These are phyloP conservation scores for Tolypocladium pustulatum DNA, from an alignment of 2,329 filamentous ascomycete species.

Conservation along the genomic window DNA sequence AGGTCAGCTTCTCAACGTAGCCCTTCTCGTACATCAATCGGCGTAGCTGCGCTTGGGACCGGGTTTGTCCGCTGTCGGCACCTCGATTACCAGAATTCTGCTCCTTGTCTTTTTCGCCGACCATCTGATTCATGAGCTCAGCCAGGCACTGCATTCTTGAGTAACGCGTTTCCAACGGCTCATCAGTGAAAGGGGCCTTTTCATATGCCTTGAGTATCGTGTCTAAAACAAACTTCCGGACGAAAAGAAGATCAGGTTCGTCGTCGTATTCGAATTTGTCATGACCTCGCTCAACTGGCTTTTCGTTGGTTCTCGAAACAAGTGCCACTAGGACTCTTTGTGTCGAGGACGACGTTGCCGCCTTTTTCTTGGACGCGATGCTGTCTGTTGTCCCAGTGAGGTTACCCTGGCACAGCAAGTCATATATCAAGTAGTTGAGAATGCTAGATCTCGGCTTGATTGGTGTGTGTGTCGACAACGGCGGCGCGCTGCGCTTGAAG, in stretches of 20 bases:
- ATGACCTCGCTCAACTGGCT: conserved; percentile 44
- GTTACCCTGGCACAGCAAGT: conserved; percentile 54
- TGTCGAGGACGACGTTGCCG: conserved; percentile 75
- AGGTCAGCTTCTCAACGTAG: conserved; percentile 78
- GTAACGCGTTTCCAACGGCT: conserved; percentile 77
- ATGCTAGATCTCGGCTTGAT: conserved; percentile 90
- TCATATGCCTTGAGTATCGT: conserved; percentile 88
- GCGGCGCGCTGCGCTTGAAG: conserved; percentile 86
- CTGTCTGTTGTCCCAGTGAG: conserved; percentile 61
- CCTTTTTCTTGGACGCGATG: conserved; percentile 70
- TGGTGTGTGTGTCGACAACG: conserved; percentile 73
- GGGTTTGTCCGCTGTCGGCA: conserved; percentile 27
- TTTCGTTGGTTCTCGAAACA: conserved; percentile 79
- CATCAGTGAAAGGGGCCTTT: conserved; percentile 68
- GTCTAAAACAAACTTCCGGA: conserved; percentile 90
- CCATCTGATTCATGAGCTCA: conserved; percentile 87
- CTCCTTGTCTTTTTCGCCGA: conserved; percentile 66
- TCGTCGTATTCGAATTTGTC: conserved; percentile 60
- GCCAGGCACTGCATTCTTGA: conserved; percentile 77
- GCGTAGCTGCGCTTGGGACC: conserved; percentile 73
- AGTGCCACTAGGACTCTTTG: conserved; percentile 79
- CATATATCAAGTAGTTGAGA: conserved; percentile 84
- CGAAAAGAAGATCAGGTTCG: conserved; percentile 77
- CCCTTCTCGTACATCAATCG: conserved; percentile 99
- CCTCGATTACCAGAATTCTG: conserved; percentile 31